phyloP scores from a whole-genome alignment of 306 rosid species.

The Cucumis cinereus region DNA sequence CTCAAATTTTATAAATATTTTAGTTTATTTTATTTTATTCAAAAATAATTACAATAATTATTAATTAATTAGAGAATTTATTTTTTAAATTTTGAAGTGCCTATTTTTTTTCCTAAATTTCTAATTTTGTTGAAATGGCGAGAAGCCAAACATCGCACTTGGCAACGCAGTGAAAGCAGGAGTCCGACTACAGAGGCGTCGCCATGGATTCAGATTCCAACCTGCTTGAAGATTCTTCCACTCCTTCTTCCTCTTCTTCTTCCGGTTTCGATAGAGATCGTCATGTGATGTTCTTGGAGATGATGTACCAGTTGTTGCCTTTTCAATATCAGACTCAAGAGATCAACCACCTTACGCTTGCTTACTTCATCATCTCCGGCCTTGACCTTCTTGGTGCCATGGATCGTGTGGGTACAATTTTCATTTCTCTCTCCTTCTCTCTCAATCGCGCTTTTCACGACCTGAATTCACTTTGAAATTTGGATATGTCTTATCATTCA shows the following conservation, averaged over 20 bases:
- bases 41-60: too few species aligned
- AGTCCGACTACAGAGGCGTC: neutral
- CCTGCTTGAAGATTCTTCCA: constrained; percentile 12
- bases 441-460: neutral
- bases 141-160: neutral
- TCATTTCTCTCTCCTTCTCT: neutral
- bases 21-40: too few species aligned
- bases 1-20: too few species aligned
- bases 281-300: constrained; percentile 39
- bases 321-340: constrained; percentile 54
- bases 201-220: constrained; percentile 17
- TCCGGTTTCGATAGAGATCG: constrained; percentile 41
- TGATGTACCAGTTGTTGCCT: constrained; percentile 69
- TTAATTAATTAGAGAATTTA: too few species aligned
- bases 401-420: constrained; percentile 22
- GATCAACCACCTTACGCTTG: constrained; percentile 82
- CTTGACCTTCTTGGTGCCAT: constrained; percentile 57
- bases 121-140: too few species aligned
- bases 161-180: neutral
- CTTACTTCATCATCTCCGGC: constrained; percentile 76
- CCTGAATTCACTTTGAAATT: neutral
- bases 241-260: neutral
- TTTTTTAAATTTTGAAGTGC: too few species aligned
- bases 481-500: neutral
- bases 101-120: too few species aligned